Evolutionary conservation across 1,284 basidiomycete species (phyloP).

Genomic region (Melanopsichium pennsylvanicum): DNA sequence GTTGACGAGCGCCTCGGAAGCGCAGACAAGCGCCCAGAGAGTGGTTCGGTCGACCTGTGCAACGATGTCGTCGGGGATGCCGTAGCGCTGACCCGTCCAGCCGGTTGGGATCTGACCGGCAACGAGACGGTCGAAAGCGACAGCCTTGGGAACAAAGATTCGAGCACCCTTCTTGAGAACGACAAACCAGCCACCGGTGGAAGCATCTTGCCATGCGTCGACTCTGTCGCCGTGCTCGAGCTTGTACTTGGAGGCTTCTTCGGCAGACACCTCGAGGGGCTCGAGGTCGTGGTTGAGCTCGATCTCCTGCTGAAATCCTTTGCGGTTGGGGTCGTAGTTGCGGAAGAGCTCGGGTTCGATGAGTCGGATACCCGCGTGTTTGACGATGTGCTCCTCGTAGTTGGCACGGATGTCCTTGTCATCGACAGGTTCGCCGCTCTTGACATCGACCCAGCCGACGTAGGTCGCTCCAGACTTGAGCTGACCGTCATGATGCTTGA

Average conservation of each 20-base stretch:
- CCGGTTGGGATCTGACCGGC: slow-evolving; percentile 97
- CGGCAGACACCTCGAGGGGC: slow-evolving; percentile 88
- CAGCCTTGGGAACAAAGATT: slow-evolving; percentile 90
- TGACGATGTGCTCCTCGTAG: slow-evolving; percentile 93
- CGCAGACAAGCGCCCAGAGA: slow-evolving; percentile 93
- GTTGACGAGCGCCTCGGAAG: slow-evolving; percentile 90
- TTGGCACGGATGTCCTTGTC: slow-evolving; percentile 94
- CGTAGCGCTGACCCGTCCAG: slow-evolving; percentile 93
- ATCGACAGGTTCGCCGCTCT: slow-evolving; percentile 94
- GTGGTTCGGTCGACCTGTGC: slow-evolving; percentile 93
- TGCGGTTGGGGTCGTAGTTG: slow-evolving; percentile 96
- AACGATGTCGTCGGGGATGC: slow-evolving; percentile 96
- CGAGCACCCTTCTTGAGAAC: slow-evolving; percentile 99
- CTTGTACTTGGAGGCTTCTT: slow-evolving; percentile 94
- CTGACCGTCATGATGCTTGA: slow-evolving; percentile 97
- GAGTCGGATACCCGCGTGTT: slow-evolving; percentile 91
- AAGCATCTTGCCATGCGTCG: slow-evolving; percentile 89
- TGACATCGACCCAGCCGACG: slow-evolving; percentile 97
- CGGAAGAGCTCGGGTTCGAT: slow-evolving; percentile 97
- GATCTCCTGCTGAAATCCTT: slow-evolving; percentile 95
- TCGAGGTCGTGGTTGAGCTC: slow-evolving; percentile 97
- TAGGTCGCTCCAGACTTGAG: slow-evolving; percentile 81
- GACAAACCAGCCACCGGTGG: slow-evolving; percentile 82
- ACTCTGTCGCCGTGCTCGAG: slow-evolving; percentile 95
- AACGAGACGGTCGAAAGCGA: slow-evolving; percentile 91